Evolutionary conservation across 805 yeast species (phyloP), one percentile per base, ranked within the genome.

Genomic region (Saccharomycopsis javanensis): DNA sequence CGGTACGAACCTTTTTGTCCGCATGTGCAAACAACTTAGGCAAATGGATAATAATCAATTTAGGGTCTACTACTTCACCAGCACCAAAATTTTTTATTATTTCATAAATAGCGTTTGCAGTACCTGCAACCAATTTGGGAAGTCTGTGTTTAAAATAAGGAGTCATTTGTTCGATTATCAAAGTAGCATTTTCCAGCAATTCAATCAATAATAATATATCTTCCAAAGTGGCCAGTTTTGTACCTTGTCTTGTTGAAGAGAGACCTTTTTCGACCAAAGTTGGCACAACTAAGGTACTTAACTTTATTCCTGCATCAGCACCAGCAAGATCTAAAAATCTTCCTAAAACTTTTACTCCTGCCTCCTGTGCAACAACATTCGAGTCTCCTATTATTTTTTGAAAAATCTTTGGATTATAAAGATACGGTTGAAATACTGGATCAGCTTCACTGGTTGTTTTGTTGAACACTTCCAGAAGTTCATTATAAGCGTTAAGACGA

Each of bases 361-460:
- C 73, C 65, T 94, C 98, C 62, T 90, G 96, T 0, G 98, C 96
- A 16, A 86, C 94, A 18, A 90, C 97, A 67, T 94, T 94, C 33
- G 85, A 68, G 67, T 94, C 99, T 2, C 80, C 75, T 6, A 86
- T 83, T 45, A 84, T 76, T 62, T 75, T 74, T 62, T 79, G 82
- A 64, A 83, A 73, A 2, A 77, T 55, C 8, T 79, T 83, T 0
- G 89, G 85, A 56, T 75, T 77, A 16, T 69, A 65, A 59, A 80
- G 66, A 65, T 78, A 81, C 2, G 72, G 72, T 23, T 69, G 69
- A 64, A 86, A 83, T 52, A 82, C 75, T 1, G 71, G 75, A 62
- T 81, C 88, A n/a, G 74, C 67, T 57, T 79, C 83, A 60, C 75
- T 74, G 2, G 81, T 75, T 1, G 88, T 78, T 52, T 68, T 72